phyloP scores from a whole-genome alignment of 164 flowering plant species.

The Chloranthus sessilifolius region DNA sequence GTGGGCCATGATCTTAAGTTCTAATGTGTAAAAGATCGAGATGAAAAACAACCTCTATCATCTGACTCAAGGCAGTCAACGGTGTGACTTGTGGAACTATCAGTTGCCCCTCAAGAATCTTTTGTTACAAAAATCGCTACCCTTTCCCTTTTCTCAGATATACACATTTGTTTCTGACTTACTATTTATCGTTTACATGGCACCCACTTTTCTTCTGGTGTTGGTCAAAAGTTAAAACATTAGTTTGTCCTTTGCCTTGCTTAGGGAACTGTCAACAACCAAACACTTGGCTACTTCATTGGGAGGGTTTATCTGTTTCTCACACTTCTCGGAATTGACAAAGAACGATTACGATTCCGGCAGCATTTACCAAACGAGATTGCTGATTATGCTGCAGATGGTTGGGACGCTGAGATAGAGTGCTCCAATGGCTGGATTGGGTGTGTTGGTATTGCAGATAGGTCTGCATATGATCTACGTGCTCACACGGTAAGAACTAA shows the following conservation, averaged over 20 bases:
- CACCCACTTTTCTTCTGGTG: too few species aligned
- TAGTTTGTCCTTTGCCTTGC: too few species aligned
- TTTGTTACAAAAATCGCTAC: too few species aligned
- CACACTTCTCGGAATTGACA: constrained; percentile 77
- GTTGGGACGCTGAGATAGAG: constrained; percentile 99
- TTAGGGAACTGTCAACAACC: constrained; percentile 89
- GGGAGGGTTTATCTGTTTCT: constrained; percentile 92
- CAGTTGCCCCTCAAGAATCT: too few species aligned
- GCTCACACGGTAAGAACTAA: constrained; percentile 72
- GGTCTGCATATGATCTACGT: constrained; percentile 87
- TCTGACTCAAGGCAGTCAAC: too few species aligned
- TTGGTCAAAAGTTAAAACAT: too few species aligned
- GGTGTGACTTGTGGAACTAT: too few species aligned
- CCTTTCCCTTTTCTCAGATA: too few species aligned
- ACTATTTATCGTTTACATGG: background rate
- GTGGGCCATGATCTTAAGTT: too few species aligned
- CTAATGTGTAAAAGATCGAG: too few species aligned
- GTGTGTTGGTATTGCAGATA: constrained; percentile 98
- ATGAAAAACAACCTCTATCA: too few species aligned
- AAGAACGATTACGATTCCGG: constrained; percentile 77
- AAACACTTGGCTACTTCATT: constrained; percentile 91
- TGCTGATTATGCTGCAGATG: constrained; percentile 99
- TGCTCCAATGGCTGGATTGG: constrained; percentile 98
- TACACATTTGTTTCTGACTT: too few species aligned
- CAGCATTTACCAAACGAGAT: constrained; percentile 98